Evolutionary conservation across 495 filamentous ascomycete species (phyloP).

Genomic region (Lepidopterella palustris): DNA sequence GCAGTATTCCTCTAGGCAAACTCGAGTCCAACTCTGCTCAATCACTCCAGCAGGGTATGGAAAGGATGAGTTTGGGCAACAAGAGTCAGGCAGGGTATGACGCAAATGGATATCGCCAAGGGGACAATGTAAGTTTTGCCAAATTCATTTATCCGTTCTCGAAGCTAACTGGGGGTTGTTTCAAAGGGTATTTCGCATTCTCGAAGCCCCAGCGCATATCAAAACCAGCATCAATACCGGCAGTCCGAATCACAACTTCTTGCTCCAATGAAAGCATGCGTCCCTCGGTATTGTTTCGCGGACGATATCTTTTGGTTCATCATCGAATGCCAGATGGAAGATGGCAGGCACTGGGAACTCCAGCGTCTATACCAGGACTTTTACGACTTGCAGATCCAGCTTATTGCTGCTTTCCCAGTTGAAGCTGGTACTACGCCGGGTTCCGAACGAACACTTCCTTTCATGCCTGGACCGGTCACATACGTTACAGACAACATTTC

Average conservation of each 20-base stretch:
- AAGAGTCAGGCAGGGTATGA: conserved; percentile 35
- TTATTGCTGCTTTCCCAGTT: conserved; percentile 86
- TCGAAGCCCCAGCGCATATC: conserved; percentile 41
- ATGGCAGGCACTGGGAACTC: conserved; percentile 86
- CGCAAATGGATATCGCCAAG: conserved; percentile 36
- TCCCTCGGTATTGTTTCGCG: conserved; percentile 91
- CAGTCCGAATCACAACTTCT: conserved; percentile 25
- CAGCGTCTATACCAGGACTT: conserved; percentile 96
- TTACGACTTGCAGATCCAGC: conserved; percentile 95
- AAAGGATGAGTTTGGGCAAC: conserved; percentile 65
- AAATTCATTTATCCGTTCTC: conserved; percentile 29
- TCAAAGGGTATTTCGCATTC: conserved; percentile 15
- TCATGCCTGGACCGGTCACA: conserved; percentile 96
- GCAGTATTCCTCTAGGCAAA: conserved; percentile 90
- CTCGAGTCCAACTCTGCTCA: conserved; percentile 57
- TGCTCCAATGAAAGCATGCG: conserved; percentile 68
- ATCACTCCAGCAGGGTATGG: conserved; percentile 62
- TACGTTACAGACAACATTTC: conserved; percentile 97
- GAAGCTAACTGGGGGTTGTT: conserved; percentile 27
- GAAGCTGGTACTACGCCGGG: conserved; percentile 80
- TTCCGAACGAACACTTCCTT: conserved; percentile 78
- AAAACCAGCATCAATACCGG: conserved; percentile 29
- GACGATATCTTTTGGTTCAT: conserved; percentile 99
- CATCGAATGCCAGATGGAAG: conserved; percentile 84
- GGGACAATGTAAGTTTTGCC: conserved; percentile 37